Evolutionary conservation across 257 asterid genomes (phyloP).

Genomic region (Solanum pennellii): DNA sequence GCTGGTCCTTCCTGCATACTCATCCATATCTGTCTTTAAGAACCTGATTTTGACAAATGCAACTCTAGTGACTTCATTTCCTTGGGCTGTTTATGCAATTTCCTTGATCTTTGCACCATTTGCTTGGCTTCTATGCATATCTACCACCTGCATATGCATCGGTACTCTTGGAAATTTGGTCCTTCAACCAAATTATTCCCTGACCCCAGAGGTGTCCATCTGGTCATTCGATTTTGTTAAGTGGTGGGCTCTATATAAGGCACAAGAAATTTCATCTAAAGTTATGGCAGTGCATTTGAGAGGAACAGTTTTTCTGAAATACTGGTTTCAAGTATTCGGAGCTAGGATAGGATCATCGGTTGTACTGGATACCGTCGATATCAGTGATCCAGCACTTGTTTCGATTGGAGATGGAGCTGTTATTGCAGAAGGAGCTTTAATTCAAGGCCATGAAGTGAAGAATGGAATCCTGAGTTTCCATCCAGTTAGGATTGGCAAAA

Average conservation of each 20-base stretch:
- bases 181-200: constrained; percentile 60
- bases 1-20: constrained; percentile 52
- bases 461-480: constrained; percentile 45
- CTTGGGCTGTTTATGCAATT: constrained; percentile 26
- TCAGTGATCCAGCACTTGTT: constrained; percentile 63
- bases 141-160: constrained; percentile 41
- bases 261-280: constrained; percentile 58
- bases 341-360: constrained; percentile 62
- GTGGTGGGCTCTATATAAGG: constrained; percentile 80
- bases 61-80: constrained; percentile 8
- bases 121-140: constrained; percentile 63
- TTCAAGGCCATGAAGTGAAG: constrained; percentile 62
- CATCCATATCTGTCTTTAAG: constrained; percentile 29
- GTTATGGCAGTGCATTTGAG: constrained; percentile 60
- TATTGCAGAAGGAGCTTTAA: constrained; percentile 59
- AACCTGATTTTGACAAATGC: constrained; percentile 17
- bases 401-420: constrained; percentile 51
- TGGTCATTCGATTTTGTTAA: constrained; percentile 55
- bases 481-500: constrained; percentile 50
- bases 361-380: constrained; percentile 49
- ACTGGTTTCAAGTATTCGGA: constrained; percentile 63
- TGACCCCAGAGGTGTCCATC: constrained; percentile 39
- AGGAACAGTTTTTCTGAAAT: constrained; percentile 56
- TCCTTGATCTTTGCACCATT: constrained; percentile 43
- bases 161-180: constrained; percentile 56